Evolutionary conservation across 139 green algal genomes (phyloP), one percentile per base, ranked within the genome.

Genomic region (Limnomonas spitsbergensis): DNA sequence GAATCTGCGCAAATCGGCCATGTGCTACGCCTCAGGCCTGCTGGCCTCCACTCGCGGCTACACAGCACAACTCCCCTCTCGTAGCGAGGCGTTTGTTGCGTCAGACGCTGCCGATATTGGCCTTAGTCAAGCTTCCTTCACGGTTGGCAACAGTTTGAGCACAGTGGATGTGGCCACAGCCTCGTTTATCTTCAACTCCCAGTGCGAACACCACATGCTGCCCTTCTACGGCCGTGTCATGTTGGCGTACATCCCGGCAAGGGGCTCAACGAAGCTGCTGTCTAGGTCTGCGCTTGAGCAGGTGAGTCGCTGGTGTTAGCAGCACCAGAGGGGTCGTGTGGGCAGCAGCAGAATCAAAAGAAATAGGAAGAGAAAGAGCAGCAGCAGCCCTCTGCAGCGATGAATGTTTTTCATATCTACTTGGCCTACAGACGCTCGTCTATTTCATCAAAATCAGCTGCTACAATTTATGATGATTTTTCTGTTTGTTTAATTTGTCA

Each of bases 171-270:
- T 37, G 27, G 27, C 66, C 6, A 39, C 27, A 7, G 27, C 31
- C 31, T 32, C 36, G 36, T 3, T 75, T 3, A 39, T 47, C 3
- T 75, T 53, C 36, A 75, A 40, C 4, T 75, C 34, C 75, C 90
- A 94, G 79, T 99, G 95, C 81, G 95, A 99, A 85, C 95, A 99
- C 88, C 95, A 99, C 82, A 89, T 99, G 86, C 88, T 99, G 77
- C 96, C 96, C 0, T 99, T 99, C 47, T 92, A 98, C 71, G 96
- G 96, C 53, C 69, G 4, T 0, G 76, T 93, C 3, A 61, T 87
- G 35, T 77, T 97, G 27, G 85, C 82, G 1, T 90, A 87, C 71
- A 4, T 40, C n/a, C 7, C 3, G 67, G 3, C 67, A 29, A 14
- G 20, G 47, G 47, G 47, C 20, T 29, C 47, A 29, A 20, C 14